A percentile compares a stretch with the other conserved stretches of the same genome.
phyloP scores from a whole-genome alignment of 129 eudicot genomes.

The Escallonia herrerae region DNA sequence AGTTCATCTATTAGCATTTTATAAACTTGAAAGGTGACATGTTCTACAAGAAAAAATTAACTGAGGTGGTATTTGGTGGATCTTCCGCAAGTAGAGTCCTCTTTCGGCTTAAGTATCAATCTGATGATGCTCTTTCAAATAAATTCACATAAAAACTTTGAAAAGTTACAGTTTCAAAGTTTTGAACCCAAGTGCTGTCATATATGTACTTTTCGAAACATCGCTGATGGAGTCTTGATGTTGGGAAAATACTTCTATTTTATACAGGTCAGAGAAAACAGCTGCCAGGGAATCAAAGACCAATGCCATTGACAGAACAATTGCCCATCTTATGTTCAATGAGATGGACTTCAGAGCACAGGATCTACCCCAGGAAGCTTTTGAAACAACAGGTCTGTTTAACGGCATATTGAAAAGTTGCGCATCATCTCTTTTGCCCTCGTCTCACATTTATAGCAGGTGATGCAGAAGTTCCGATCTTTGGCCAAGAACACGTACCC shows the following conservation, averaged over 20 bases:
- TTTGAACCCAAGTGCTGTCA: neutral
- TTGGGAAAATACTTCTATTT: neutral
- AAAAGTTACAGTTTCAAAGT: neutral
- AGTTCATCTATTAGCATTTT: no score
- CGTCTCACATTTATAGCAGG: constrained; percentile 21
- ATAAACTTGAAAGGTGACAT: no score
- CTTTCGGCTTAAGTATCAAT: neutral
- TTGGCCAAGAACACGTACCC: neutral
- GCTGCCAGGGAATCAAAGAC: constrained; percentile 39
- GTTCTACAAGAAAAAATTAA: no score
- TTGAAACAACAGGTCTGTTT: neutral
- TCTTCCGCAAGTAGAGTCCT: no score
- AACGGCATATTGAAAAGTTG: neutral
- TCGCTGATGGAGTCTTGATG: neutral
- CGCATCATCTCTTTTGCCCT: neutral
- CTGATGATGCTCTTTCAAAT: neutral
- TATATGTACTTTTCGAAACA: neutral
- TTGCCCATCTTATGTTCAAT: constrained; percentile 53
- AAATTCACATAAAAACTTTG: neutral
- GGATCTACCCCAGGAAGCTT: constrained; percentile 9
- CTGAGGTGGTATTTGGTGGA: no score
- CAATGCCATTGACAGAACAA: constrained; percentile 54
- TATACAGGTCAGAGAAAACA: constrained; percentile 29
- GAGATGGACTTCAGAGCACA: constrained; percentile 22
- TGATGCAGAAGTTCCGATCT: constrained; percentile 39